These are phyloP conservation scores for Populus hybrid DNA, from an alignment of 441 rosid species.

Conservation along the genomic window DNA sequence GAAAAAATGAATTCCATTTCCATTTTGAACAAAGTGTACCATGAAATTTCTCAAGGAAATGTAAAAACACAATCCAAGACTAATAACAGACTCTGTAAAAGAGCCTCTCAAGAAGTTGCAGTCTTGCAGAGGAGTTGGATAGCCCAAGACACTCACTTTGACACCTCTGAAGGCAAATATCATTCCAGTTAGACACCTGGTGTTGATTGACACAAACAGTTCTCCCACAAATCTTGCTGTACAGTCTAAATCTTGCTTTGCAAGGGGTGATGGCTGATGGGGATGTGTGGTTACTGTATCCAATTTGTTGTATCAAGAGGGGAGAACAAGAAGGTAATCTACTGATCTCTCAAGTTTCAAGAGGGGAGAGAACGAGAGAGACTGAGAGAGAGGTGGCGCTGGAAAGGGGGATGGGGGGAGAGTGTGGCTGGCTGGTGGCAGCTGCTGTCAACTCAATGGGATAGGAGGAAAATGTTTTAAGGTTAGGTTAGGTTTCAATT, in stretches of 20 bases:
- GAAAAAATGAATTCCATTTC: not conserved
- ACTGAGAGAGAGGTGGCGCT: not conserved
- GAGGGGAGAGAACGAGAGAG: not conserved
- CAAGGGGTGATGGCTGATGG: not conserved
- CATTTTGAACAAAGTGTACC: not conserved
- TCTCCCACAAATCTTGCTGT: conserved; percentile 30
- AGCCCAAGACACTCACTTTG: conserved; percentile 50
- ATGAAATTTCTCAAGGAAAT: not conserved
- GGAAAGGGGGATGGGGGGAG: not conserved
- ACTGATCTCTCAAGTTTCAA: not conserved
- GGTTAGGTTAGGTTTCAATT: not conserved
- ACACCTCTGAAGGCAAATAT: conserved; percentile 44
- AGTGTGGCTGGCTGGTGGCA: too few species aligned
- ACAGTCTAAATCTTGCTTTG: too few species aligned
- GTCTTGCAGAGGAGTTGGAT: conserved; percentile 26
- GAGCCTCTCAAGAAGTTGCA: conserved; percentile 9
- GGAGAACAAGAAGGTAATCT: not conserved
- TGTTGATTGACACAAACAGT: conserved; percentile 55
- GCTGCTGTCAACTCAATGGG: not conserved
- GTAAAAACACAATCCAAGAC: not conserved
- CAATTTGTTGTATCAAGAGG: not conserved
- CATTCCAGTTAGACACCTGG: conserved; percentile 59
- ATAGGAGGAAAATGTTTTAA: not conserved
- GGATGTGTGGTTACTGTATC: not conserved
- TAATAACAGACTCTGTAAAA: not conserved